Conservation (phyloP, 2,329 filamentous ascomycete species). For the Ilyonectria sp. region DNA sequence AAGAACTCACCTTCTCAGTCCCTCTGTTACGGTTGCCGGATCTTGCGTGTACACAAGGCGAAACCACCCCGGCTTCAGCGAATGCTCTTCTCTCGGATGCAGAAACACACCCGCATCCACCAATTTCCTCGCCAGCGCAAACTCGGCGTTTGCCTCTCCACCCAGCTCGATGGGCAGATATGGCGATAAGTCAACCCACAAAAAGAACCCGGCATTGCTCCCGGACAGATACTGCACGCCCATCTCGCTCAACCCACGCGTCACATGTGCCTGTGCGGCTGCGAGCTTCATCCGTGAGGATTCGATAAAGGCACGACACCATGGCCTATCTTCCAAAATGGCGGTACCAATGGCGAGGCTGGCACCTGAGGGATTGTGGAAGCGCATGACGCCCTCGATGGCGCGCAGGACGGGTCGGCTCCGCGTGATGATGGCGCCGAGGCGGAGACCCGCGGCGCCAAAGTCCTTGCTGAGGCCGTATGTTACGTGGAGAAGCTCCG, state of each 20-base stretch:
- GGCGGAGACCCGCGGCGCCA: conserved; percentile 65
- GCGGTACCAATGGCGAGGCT: conserved; percentile 59
- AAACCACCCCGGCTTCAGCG: conserved; percentile 66
- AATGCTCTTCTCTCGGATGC: conserved; percentile 63
- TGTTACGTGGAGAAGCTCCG: conserved; percentile 64
- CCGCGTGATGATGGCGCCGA: conserved; percentile 63
- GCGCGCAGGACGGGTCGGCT: conserved; percentile 52
- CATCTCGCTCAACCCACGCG: conserved; percentile 54
- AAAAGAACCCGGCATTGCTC: conserved; percentile 71
- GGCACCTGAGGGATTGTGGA: conserved; percentile 63
- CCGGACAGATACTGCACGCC: conserved; percentile 60
- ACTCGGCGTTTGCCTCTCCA: conserved; percentile 57
- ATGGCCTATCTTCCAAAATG: conserved; percentile 63
- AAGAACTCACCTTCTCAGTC: conserved; percentile 51
- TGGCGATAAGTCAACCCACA: conserved; percentile 67
- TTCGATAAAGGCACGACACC: conserved; percentile 61
- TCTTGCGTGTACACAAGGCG: conserved; percentile 66
- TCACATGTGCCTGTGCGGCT: conserved; percentile 58
- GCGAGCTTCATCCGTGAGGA: conserved; percentile 57
- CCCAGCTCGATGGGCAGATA: conserved; percentile 53
- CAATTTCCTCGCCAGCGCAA: conserved; percentile 60
- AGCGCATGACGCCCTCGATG: conserved; percentile 58
- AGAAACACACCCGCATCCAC: conserved; percentile 65
- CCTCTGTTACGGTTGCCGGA: conserved; percentile 53
- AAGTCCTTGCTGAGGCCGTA: conserved; percentile 66